phyloP scores from a whole-genome alignment of 129 eudicot genomes.

The Calendula officinalis region DNA sequence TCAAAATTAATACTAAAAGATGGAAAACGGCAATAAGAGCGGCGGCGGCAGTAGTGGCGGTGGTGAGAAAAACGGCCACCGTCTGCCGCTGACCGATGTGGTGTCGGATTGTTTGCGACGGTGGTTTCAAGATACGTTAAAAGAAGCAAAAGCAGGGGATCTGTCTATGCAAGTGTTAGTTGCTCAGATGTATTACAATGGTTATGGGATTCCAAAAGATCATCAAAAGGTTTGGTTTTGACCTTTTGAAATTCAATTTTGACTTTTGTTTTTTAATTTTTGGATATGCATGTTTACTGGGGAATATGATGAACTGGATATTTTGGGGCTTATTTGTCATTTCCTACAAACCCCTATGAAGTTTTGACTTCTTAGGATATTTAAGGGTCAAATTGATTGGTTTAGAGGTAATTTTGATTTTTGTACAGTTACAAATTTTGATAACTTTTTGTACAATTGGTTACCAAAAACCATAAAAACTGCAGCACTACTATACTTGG shows the following conservation, averaged over 20 bases:
- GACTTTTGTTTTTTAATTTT: slow-evolving; percentile 12
- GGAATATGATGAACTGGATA: neutral
- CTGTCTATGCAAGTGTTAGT: slow-evolving; percentile 68
- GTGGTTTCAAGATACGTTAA: slow-evolving; percentile 73
- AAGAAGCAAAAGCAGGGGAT: slow-evolving; percentile 77
- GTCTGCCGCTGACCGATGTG: slow-evolving; percentile 58
- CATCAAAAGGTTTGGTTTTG: slow-evolving; percentile 52
- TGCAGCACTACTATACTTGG: no score
- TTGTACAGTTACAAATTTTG: no score
- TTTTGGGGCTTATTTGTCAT: slow-evolving; percentile 9
- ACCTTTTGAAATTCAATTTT: neutral
- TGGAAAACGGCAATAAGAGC: slow-evolving; percentile 29
- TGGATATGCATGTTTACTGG: slow-evolving; percentile 5
- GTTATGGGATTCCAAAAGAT: slow-evolving; percentile 71
- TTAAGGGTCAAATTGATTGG: no score
- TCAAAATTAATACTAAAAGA: slow-evolving; percentile 20
- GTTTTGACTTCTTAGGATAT: no score
- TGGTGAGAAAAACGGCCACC: slow-evolving; percentile 29
- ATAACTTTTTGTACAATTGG: no score
- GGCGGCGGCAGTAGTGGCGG: slow-evolving; percentile 25
- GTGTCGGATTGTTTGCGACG: slow-evolving; percentile 64
- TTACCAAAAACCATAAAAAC: no score
- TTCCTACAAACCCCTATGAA: neutral
- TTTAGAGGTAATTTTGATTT: no score
- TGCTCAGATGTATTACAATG: slow-evolving; percentile 69